These are phyloP conservation scores for Tagetes erecta DNA, from an alignment of 129 eudicot genomes.

Conservation along the genomic window DNA sequence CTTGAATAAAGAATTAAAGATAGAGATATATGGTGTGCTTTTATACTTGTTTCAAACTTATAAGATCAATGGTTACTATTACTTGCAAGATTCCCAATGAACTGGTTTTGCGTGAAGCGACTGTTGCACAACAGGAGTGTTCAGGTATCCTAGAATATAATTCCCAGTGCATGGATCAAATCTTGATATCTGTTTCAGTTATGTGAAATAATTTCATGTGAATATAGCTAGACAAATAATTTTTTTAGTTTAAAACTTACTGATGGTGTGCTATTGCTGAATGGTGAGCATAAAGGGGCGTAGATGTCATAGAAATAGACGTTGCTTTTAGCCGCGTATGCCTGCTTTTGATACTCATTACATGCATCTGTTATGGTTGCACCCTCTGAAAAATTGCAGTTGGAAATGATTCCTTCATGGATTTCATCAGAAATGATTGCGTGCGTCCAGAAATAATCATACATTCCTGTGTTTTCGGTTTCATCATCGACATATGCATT, in stretches of 20 bases:
- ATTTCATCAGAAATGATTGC: constrained; percentile 55
- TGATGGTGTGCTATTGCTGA: constrained; percentile 37
- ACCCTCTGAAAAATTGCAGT: constrained; percentile 51
- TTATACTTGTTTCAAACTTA: background rate
- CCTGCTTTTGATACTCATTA: constrained; percentile 9
- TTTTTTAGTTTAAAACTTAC: constrained; percentile 19
- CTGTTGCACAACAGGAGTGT: constrained; percentile 55
- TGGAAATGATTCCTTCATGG: constrained; percentile 39
- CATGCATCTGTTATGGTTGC: constrained; percentile 36
- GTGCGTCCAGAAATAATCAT: constrained; percentile 51
- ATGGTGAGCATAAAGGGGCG: constrained; percentile 50
- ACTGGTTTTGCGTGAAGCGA: constrained; percentile 60
- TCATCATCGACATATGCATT: constrained; percentile 49
- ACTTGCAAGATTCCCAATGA: constrained; percentile 59
- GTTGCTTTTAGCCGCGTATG: constrained; percentile 29
- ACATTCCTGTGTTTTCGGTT: constrained; percentile 36
- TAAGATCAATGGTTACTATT: constrained; percentile 24
- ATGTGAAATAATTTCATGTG: constrained; percentile 1
- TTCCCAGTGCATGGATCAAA: constrained; percentile 66
- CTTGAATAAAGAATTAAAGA: background rate
- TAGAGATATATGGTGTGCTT: background rate
- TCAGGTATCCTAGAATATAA: constrained; percentile 46
- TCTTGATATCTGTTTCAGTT: constrained; percentile 38
- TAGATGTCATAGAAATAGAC: constrained; percentile 47
- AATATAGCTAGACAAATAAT: background rate